Evolutionary conservation across 148 eudicot genomes (phyloP).

Genomic region (Camellia japonica): DNA sequence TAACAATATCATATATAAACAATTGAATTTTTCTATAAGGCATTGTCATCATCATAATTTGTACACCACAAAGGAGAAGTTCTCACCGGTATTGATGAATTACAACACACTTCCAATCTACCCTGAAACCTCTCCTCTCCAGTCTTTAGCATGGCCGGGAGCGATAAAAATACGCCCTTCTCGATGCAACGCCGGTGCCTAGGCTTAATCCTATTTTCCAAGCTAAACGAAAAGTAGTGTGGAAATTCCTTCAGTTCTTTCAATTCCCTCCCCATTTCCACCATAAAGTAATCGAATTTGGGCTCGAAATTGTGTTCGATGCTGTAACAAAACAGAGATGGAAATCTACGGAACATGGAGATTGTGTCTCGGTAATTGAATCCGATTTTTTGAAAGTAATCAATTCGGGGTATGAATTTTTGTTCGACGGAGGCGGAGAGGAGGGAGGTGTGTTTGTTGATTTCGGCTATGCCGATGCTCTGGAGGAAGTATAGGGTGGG

Average conservation of each 20-base stretch:
- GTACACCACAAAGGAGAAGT: constrained; percentile 71
- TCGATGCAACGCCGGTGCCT: constrained; percentile 70
- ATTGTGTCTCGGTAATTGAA: constrained; percentile 50
- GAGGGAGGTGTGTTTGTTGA: constrained; percentile 51
- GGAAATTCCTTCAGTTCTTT: constrained; percentile 86
- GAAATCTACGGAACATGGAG: constrained; percentile 68
- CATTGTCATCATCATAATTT: constrained; percentile 24
- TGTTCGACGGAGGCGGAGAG: constrained; percentile 74
- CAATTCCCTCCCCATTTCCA: constrained; percentile 88
- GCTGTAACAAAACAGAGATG: constrained; percentile 80
- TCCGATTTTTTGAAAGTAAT: constrained; percentile 62
- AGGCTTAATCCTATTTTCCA: constrained; percentile 80
- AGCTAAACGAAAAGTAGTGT: constrained; percentile 87
- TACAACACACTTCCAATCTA: constrained; percentile 57
- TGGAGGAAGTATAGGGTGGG: constrained; percentile 83
- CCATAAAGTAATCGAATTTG: constrained; percentile 69
- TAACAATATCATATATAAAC: background rate
- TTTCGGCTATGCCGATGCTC: constrained; percentile 62
- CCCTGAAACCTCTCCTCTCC: constrained; percentile 48
- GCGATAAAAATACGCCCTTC: constrained; percentile 63
- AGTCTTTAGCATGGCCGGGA: constrained; percentile 70
- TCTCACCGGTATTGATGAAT: constrained; percentile 64
- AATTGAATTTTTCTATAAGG: constrained; percentile 10
- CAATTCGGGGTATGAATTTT: constrained; percentile 67
- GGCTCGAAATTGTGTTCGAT: constrained; percentile 69